phyloP scores from a whole-genome alignment of 169 alveolate genomes.

The Eimeria acervulina region DNA sequence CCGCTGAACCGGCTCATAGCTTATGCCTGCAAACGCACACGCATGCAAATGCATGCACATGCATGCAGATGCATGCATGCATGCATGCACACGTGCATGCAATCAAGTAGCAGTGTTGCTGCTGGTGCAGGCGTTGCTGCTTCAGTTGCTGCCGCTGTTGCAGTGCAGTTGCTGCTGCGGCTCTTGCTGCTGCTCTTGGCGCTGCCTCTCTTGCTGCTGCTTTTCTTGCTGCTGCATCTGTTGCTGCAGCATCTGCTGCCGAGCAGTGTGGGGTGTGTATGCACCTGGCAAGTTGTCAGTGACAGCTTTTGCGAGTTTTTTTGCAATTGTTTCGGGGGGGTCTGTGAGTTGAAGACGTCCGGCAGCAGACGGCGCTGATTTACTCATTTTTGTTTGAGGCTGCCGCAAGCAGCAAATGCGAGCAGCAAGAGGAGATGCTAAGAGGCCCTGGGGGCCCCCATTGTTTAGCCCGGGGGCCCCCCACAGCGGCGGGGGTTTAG shows the following conservation, averaged over 20 bases:
- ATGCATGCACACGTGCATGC: neutral
- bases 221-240: too few species aligned
- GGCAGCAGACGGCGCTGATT: neutral
- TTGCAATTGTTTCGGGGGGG: constrained; percentile 55
- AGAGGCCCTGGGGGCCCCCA: neutral
- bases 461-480: neutral
- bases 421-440: neutral
- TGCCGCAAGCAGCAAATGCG: constrained; percentile 18
- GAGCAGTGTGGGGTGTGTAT: neutral
- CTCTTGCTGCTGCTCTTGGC: too few species aligned
- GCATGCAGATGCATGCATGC: neutral
- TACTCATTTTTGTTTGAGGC: constrained; percentile 72
- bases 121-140: too few species aligned
- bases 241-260: neutral
- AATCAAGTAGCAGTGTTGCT: too few species aligned
- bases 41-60: neutral
- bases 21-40: neutral
- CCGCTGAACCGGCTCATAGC: neutral
- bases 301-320: constrained; percentile 69
- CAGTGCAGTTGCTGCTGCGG: too few species aligned
- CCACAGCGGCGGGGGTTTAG: neutral
- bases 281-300: constrained; percentile 53
- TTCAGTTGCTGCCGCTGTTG: too few species aligned
- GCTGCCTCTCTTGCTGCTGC: too few species aligned
- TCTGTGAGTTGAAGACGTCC: constrained; percentile 51